Conservation (phyloP, 768 basidiomycete species). For the Gloeostereum incarnatum region DNA sequence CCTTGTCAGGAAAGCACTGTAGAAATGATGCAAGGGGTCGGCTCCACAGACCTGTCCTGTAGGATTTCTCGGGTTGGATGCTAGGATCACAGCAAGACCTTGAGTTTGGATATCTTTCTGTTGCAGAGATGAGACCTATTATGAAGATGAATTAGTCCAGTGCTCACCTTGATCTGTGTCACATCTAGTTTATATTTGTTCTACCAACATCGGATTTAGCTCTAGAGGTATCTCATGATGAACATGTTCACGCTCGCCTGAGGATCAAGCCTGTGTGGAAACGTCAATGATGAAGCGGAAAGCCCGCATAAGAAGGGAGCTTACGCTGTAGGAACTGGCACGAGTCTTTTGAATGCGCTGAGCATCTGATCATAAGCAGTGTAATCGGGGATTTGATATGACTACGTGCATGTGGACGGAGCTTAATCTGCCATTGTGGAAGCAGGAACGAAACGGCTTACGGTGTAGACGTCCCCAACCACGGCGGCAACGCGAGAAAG, state of each 20-base stretch:
- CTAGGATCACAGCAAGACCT: constrained; percentile 77
- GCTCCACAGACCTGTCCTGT: constrained; percentile 97
- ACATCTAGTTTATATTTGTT: constrained; percentile 71
- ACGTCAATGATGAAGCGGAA: constrained; percentile 8
- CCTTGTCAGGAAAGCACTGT: too few relatives aligned
- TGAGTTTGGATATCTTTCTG: constrained; percentile 77
- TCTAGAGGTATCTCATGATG: neutral
- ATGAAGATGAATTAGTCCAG: neutral
- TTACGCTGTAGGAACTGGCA: constrained; percentile 85
- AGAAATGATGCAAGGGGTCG: too few relatives aligned
- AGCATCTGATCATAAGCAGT: constrained; percentile 83
- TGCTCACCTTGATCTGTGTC: constrained; percentile 57
- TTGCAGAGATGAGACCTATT: constrained; percentile 6
- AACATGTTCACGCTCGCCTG: constrained; percentile 15
- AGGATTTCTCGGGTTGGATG: constrained; percentile 94
- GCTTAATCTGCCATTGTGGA: neutral
- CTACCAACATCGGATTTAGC: constrained; percentile 19
- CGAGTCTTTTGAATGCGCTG: constrained; percentile 79
- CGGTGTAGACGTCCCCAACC: constrained; percentile 82
- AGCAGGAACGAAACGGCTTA: constrained; percentile 18
- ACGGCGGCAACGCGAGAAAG: constrained; percentile 89
- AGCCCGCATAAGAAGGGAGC: constrained; percentile 20
- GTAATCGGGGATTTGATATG: constrained; percentile 89
- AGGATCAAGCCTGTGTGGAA: constrained; percentile 17
- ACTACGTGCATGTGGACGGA: constrained; percentile 27